Conservation (phyloP, 768 basidiomycete genomes). For the Mrakia gelida region DNA sequence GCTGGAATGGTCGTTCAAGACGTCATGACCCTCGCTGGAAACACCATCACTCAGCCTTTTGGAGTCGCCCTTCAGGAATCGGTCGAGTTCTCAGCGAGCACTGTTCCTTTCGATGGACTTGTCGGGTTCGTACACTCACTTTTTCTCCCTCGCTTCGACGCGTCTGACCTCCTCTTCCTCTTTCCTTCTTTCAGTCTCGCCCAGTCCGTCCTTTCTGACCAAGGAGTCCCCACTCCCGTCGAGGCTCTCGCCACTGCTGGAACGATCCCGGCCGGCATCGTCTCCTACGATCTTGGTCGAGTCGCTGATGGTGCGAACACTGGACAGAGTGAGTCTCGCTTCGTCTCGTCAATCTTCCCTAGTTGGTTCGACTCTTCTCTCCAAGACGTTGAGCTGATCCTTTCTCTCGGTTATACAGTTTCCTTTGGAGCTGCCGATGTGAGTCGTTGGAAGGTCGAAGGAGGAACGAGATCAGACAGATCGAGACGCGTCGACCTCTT, state of each 20-base stretch:
- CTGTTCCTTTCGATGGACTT: conserved; percentile 53
- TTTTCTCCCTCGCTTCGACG: too few species aligned
- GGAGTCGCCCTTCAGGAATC: conserved; percentile 54
- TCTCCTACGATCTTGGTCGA: conserved; percentile 76
- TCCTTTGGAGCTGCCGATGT: conserved; percentile 5
- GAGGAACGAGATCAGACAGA: neutral
- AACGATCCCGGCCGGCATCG: conserved; percentile 60
- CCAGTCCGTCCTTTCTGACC: conserved; percentile 62
- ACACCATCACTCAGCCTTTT: conserved; percentile 61
- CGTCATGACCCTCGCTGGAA: conserved; percentile 60
- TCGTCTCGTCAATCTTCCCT: too few species aligned
- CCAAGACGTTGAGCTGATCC: neutral
- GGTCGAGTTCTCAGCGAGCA: conserved; percentile 30
- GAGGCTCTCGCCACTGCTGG: conserved; percentile 62
- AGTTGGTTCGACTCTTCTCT: neutral
- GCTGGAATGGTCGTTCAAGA: conserved; percentile 62
- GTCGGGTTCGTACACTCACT: conserved; percentile 49
- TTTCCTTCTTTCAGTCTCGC: conserved; percentile 50
- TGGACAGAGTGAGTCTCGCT: neutral
- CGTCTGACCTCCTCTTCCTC: too few species aligned
- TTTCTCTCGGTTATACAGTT: neutral
- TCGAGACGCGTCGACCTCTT: neutral
- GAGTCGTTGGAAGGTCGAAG: neutral
- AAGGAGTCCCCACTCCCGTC: conserved; percentile 62
- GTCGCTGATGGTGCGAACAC: conserved; percentile 59